Evolutionary conservation across 2,329 filamentous ascomycete species (phyloP).

Genomic region (Pseudocercospora macadamiae): DNA sequence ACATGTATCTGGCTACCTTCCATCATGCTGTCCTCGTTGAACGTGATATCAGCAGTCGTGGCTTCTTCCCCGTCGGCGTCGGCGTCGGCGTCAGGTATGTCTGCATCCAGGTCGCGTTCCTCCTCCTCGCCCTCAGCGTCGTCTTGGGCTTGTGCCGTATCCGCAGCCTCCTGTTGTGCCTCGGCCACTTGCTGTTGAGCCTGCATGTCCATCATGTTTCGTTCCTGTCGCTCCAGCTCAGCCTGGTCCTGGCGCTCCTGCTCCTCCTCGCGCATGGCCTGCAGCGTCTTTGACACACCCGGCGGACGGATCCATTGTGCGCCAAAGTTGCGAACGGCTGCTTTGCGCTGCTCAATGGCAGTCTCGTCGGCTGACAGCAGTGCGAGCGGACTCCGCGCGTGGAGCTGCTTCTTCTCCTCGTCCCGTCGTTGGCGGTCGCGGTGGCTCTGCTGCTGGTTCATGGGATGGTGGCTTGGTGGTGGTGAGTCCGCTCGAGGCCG

Average conservation of each 20-base stretch:
- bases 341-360: slow-evolving; percentile 72
- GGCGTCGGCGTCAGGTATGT: slow-evolving; percentile 65
- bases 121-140: slow-evolving; percentile 46
- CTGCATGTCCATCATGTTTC: slow-evolving; percentile 72
- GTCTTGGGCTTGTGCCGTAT: slow-evolving; percentile 44
- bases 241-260: slow-evolving; percentile 86
- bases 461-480: slow-evolving; percentile 26
- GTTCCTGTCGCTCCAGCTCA: slow-evolving; percentile 71
- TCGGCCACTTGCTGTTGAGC: slow-evolving; percentile 62
- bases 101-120: slow-evolving; percentile 57
- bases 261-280: slow-evolving; percentile 86
- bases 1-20: slow-evolving; percentile 49
- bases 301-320: slow-evolving; percentile 88
- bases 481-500: slow-evolving; percentile 35
- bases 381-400: slow-evolving; percentile 63
- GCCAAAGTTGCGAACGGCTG: slow-evolving; percentile 84
- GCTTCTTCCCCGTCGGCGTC: slow-evolving; percentile 58
- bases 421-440: slow-evolving; percentile 39
- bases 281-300: slow-evolving; percentile 83
- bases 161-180: slow-evolving; percentile 38
- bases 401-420: slow-evolving; percentile 37
- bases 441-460: slow-evolving; percentile 30
- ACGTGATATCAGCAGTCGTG: slow-evolving; percentile 51
- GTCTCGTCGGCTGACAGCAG: slow-evolving; percentile 76
- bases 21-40: slow-evolving; percentile 54